These are phyloP conservation scores for Phytophthora quininea DNA, from an alignment of 352 stramenopile genomes.

Conservation along the genomic window DNA sequence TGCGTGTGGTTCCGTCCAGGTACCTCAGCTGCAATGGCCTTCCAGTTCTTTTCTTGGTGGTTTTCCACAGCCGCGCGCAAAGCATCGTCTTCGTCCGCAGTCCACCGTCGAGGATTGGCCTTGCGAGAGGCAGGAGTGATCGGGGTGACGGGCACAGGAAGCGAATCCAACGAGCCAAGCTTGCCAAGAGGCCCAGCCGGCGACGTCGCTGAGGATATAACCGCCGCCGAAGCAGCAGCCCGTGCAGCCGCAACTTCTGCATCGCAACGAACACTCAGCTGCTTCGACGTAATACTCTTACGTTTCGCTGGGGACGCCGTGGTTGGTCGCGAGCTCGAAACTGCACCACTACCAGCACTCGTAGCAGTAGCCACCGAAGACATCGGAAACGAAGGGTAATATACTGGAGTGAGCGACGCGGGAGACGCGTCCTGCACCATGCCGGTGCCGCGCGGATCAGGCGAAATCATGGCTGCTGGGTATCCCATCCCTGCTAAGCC, in stretches of 20 bases:
- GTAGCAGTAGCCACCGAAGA: slow-evolving; percentile 9
- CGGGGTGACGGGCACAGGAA: slow-evolving; percentile 25
- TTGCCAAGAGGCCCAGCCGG: slow-evolving; percentile 17
- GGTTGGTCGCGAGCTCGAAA: slow-evolving; percentile 6
- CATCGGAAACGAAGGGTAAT: slow-evolving; percentile 45
- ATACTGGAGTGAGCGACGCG: slow-evolving; percentile 53
- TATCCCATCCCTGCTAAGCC: slow-evolving; percentile 27
- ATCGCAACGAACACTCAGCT: slow-evolving; percentile 52
- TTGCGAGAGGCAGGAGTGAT: slow-evolving; percentile 60
- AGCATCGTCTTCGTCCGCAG: slow-evolving; percentile 88
- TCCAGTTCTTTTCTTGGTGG: slow-evolving; percentile 92
- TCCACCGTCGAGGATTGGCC: slow-evolving; percentile 85
- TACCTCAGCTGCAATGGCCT: slow-evolving; percentile 89
- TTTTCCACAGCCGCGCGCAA: slow-evolving; percentile 84
- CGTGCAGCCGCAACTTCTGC: slow-evolving; percentile 46
- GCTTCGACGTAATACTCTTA: slow-evolving; percentile 82
- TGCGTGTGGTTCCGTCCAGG: slow-evolving; percentile 91
- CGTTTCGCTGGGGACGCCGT: slow-evolving; percentile 66
- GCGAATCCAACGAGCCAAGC: slow-evolving; percentile 21
- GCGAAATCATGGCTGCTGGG: slow-evolving; percentile 29
- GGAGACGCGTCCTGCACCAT: slow-evolving; percentile 42
- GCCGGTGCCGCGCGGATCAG: slow-evolving; percentile 26
- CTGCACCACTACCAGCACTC: slow-evolving; percentile 6
- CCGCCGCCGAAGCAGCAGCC: slow-evolving; percentile 14
- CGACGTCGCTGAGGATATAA: not conserved